phyloP scores from a whole-genome alignment of 179 eudicot genomes.

The Actinidia polygama region DNA sequence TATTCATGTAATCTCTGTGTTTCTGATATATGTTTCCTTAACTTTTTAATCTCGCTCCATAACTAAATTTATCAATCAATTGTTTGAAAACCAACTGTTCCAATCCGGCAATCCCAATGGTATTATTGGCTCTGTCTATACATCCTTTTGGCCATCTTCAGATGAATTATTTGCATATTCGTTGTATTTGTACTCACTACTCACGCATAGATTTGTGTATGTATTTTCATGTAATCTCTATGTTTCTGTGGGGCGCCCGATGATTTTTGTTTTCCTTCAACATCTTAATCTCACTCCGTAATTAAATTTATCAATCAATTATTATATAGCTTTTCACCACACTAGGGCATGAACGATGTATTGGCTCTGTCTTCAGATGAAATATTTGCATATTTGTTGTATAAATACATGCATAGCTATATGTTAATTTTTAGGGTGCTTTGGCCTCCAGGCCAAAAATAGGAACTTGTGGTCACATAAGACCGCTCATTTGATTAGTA shows the following conservation, averaged over 20 bases:
- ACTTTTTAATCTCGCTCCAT: neutral
- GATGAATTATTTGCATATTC: too few species aligned
- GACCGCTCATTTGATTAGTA: too few species aligned
- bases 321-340: neutral
- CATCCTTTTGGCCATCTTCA: neutral
- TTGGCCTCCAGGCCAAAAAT: too few species aligned
- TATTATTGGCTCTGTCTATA: neutral
- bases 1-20: neutral
- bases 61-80: neutral
- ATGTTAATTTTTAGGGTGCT: too few species aligned
- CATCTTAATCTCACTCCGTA: neutral
- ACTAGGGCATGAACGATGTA: too few species aligned
- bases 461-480: too few species aligned
- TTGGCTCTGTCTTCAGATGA: too few species aligned
- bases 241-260: neutral
- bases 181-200: neutral
- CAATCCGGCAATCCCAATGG: too few species aligned
- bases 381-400: too few species aligned
- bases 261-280: neutral
- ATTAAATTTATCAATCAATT: neutral
- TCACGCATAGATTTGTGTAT: neutral
- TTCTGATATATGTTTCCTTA: neutral
- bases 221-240: neutral
- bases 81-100: neutral
- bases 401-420: too few species aligned